These are phyloP conservation scores for Haematococcus sp. DNA, from an alignment of 139 green algal genomes.

Conservation along the genomic window DNA sequence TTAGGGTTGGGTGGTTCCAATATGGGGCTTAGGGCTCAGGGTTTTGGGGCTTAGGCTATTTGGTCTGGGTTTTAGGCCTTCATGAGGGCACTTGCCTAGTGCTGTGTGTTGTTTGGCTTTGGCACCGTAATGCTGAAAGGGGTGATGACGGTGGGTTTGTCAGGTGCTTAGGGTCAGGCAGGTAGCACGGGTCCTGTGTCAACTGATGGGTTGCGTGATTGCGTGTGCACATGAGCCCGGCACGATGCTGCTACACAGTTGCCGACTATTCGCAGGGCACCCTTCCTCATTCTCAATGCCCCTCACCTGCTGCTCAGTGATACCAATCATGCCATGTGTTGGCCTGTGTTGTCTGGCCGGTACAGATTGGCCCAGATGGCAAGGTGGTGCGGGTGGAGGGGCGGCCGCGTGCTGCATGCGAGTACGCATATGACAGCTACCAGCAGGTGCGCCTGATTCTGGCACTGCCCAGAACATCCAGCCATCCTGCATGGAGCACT, in stretches of 20 bases:
- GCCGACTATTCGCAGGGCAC: no score
- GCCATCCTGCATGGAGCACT: not conserved
- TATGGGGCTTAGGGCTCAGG: not conserved
- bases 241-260: no score
- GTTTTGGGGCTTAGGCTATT: not conserved
- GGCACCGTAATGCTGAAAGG: no score
- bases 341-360: not conserved
- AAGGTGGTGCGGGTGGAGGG: not conserved
- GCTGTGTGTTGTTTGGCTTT: no score
- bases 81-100: no score
- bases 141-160: no score
- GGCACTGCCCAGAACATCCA: not conserved
- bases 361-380: not conserved
- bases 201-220: no score
- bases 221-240: no score
- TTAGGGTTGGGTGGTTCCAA: conserved; percentile 4
- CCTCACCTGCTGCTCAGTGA: not conserved
- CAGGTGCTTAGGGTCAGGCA: no score
- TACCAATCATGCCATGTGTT: not conserved
- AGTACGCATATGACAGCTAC: conserved; percentile 12
- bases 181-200: no score
- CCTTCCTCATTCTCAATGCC: no score
- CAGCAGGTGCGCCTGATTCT: not conserved
- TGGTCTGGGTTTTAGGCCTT: no score
- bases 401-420: not conserved